Evolutionary conservation across 768 basidiomycete genomes (phyloP), one percentile per base, ranked within the genome.

Genomic region (Psilocybe cyanescens): DNA sequence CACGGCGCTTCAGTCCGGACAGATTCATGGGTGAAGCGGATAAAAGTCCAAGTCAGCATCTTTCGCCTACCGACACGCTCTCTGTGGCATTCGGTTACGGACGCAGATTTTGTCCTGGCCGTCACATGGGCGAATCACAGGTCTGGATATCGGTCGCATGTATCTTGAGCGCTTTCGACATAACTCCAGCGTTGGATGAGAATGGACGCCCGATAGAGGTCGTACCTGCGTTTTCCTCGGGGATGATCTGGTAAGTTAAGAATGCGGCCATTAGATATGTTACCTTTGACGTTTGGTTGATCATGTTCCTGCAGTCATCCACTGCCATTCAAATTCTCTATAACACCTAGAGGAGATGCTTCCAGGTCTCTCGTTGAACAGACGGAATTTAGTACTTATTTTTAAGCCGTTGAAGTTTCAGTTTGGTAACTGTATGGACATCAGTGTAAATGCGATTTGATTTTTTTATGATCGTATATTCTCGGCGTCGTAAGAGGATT

Each of bases 1-100:
- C 85, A 0, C 67, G 74, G 3, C 67, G 63, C 9, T 86, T 87
- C 67, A 76, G 81, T 37, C 85, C 85, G 0, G 80, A 82, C 24
- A 75, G 84, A 17, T 86, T 80, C 65, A 55, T 82, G 30, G 67
- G 69, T 30, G 55, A 72, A 29, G 65, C 53, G 14, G 65, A 71
- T 51, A 61, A 70, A 35, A 65, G 64, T 12, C 63, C 64, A 4
- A 66, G 48, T 4, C 71, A 73, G n/a, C 72, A 74, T 37, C 61
- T 76, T 29, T 75, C 76, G 2, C 70, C 75, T 11, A 57, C 64
- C 4, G 74, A 78, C 57, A 74, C 75, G 0, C 69, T 79, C 19
- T 77, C 76, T 2, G 67, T 70, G 2, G 70, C 78, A 8, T 81
- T 81, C 63, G 80, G 80, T 1, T 81, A 80, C 47, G 79, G 80